Conservation (phyloP, 768 basidiomycete species). For the Multifurca ochricompacta region DNA sequence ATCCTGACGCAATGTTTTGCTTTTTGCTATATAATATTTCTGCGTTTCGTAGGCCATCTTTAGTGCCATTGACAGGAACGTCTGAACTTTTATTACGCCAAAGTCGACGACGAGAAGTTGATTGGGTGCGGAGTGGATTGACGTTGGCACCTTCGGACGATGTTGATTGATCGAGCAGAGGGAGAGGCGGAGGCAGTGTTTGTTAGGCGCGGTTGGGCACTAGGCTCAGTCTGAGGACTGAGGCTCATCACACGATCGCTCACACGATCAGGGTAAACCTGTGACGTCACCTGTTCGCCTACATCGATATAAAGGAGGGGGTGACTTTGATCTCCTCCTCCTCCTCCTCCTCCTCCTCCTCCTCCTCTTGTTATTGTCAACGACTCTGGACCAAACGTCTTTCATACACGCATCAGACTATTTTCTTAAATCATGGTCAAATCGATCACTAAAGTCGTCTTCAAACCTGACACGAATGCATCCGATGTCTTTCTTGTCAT, state of each 20-base stretch:
- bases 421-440: slow-evolving; percentile 42
- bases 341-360: no score
- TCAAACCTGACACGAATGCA: slow-evolving; percentile 66
- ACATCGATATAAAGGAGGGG: slow-evolving; percentile 21
- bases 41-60: slow-evolving; percentile 37
- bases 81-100: background rate
- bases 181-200: background rate
- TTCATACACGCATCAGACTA: no score
- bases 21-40: background rate
- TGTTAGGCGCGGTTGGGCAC: background rate
- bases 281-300: slow-evolving; percentile 15
- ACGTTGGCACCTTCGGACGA: background rate
- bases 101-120: background rate
- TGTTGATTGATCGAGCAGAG: no score
- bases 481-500: slow-evolving; percentile 68
- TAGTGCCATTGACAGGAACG: slow-evolving; percentile 42
- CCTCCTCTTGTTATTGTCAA: no score
- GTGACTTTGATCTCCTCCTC: slow-evolving; percentile 4
- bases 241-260: no score
- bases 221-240: background rate
- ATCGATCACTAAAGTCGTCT: slow-evolving; percentile 60
- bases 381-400: no score
- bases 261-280: background rate
- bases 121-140: slow-evolving; percentile 11
- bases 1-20: slow-evolving; percentile 10